These are phyloP conservation scores for Isochrysis galbana DNA, from an alignment of 78 protist species.

Conservation along the genomic window DNA sequence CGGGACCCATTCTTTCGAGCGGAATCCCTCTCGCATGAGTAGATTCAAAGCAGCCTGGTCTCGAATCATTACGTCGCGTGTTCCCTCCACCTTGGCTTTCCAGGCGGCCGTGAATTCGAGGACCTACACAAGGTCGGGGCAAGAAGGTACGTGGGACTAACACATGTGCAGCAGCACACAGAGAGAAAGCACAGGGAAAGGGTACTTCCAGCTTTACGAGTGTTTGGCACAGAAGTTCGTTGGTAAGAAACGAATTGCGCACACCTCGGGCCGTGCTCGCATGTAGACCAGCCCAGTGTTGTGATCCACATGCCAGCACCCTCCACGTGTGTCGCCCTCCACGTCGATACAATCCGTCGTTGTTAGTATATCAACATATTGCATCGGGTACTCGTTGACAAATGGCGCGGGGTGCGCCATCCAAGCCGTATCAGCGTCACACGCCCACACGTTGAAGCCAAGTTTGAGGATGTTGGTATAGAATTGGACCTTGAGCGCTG, in stretches of 20 bases:
- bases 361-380: background rate
- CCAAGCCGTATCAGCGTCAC: slow-evolving; percentile 22
- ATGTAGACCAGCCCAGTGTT: slow-evolving; percentile 8
- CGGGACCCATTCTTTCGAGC: background rate
- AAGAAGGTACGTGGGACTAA: too few relatives aligned
- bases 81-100: background rate
- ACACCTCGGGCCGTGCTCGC: background rate
- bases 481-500: background rate
- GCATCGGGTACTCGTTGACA: slow-evolving; percentile 11
- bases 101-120: slow-evolving; percentile 13
- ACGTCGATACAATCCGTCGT: slow-evolving; percentile 15
- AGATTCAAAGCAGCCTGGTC: slow-evolving; percentile 16
- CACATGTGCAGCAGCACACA: too few relatives aligned
- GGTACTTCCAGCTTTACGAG: too few relatives aligned
- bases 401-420: background rate
- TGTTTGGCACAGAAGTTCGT: too few relatives aligned
- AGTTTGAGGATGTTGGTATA: background rate
- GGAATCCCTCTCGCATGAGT: background rate
- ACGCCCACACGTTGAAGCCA: slow-evolving; percentile 23
- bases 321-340: background rate
- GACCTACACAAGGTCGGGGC: too few relatives aligned
- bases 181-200: too few relatives aligned
- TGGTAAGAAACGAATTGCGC: too few relatives aligned
- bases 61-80: background rate
- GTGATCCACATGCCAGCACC: slow-evolving; percentile 6